Conservation (phyloP, 2,329 filamentous ascomycete genomes). For the Zopfia rhizophila region DNA sequence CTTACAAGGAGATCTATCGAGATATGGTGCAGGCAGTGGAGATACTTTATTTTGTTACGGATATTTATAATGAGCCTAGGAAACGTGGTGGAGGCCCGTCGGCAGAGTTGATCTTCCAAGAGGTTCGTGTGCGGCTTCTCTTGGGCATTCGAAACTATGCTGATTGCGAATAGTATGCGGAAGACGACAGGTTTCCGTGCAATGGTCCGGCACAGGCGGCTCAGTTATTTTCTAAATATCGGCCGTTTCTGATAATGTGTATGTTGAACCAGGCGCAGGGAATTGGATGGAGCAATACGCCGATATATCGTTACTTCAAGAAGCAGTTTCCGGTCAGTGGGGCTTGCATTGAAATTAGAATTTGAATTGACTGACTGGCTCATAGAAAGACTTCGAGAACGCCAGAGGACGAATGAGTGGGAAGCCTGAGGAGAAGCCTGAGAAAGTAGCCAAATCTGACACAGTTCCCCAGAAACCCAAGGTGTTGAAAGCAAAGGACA, state of each 20-base stretch:
- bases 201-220: slow-evolving; percentile 35
- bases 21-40: slow-evolving; percentile 71
- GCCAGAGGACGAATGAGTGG: slow-evolving; percentile 44
- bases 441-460: slow-evolving; percentile 15
- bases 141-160: background rate
- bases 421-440: slow-evolving; percentile 31
- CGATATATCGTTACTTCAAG: slow-evolving; percentile 55
- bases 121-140: slow-evolving; percentile 29
- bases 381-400: slow-evolving; percentile 42
- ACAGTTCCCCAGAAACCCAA: slow-evolving; percentile 13
- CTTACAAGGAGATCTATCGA: slow-evolving; percentile 67
- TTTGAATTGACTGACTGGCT: slow-evolving; percentile 15
- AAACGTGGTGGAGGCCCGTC: slow-evolving; percentile 51
- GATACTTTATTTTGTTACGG: slow-evolving; percentile 71
- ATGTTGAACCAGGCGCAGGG: slow-evolving; percentile 58
- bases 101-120: slow-evolving; percentile 52
- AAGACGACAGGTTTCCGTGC: slow-evolving; percentile 43
- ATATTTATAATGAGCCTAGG: slow-evolving; percentile 62
- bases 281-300: slow-evolving; percentile 56
- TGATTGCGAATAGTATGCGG: slow-evolving; percentile 42
- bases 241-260: slow-evolving; percentile 56
- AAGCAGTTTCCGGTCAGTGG: slow-evolving; percentile 48
- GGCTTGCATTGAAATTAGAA: background rate
- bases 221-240: slow-evolving; percentile 47
- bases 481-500: slow-evolving; percentile 2